These are phyloP conservation scores for Apophysomyces trapeziformis DNA, from an alignment of 371 early-diverging fungal species.

Conservation along the genomic window DNA sequence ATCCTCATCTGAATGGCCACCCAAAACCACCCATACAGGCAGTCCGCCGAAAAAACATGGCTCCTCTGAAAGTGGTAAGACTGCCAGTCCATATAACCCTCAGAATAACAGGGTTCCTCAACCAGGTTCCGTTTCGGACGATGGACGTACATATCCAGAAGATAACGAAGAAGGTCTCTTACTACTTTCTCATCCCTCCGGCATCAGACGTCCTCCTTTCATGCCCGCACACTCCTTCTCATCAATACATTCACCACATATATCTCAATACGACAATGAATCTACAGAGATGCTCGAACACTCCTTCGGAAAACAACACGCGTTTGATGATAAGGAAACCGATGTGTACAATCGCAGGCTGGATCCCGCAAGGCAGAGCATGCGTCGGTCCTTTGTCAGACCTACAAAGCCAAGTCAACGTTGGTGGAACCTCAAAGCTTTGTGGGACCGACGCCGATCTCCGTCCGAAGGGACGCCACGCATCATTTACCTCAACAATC, in stretches of 20 bases:
- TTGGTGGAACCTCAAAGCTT: conserved; percentile 11
- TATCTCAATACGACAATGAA: conserved; percentile 30
- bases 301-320: conserved; percentile 20
- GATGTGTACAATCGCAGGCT: conserved; percentile 17
- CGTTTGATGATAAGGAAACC: conserved; percentile 13
- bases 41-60: conserved; percentile 3
- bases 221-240: conserved; percentile 34
- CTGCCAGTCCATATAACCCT: not conserved
- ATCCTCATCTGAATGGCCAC: conserved; percentile 3
- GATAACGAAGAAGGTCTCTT: conserved; percentile 42
- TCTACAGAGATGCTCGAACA: conserved; percentile 42
- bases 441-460: conserved; percentile 9
- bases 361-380: conserved; percentile 12
- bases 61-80: conserved; percentile 8
- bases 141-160: conserved; percentile 32
- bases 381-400: conserved; percentile 13
- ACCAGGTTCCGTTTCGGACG: conserved; percentile 32
- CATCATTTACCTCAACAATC: conserved; percentile 83
- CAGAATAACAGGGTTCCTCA: conserved; percentile 8
- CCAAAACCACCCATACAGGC: not conserved
- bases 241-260: conserved; percentile 21
- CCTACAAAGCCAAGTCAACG: conserved; percentile 4
- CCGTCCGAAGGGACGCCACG: conserved; percentile 49
- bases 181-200: conserved; percentile 25
- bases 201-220: conserved; percentile 21